These are phyloP conservation scores for Discostella stelligera DNA, from an alignment of 352 stramenopile genomes.

Conservation along the genomic window DNA sequence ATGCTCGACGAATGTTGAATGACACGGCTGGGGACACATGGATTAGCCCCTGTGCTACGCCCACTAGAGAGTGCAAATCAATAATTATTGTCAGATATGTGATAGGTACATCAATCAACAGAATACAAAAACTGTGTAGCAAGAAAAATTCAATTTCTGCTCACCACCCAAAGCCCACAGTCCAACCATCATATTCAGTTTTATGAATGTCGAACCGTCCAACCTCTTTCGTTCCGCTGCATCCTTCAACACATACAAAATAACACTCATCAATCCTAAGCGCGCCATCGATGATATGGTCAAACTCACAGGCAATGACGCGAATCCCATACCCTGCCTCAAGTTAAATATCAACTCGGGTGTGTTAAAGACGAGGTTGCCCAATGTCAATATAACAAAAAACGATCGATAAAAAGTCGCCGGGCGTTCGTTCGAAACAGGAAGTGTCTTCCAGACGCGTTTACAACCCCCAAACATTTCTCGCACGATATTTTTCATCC, in stretches of 20 bases:
- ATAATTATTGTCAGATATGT: background rate
- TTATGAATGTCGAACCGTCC: slow-evolving; percentile 34
- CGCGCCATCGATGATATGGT: slow-evolving; percentile 43
- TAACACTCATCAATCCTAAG: slow-evolving; percentile 28
- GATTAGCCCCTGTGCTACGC: slow-evolving; percentile 23
- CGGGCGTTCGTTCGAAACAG: slow-evolving; percentile 24
- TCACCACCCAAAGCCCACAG: slow-evolving; percentile 33
- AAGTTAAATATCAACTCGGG: slow-evolving; percentile 40
- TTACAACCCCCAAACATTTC: slow-evolving; percentile 16
- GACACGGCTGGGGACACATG: slow-evolving; percentile 10
- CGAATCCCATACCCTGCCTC: slow-evolving; percentile 14
- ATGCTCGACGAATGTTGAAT: slow-evolving; percentile 32
- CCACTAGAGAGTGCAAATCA: slow-evolving; percentile 10
- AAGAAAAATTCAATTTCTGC: background rate
- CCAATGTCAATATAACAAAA: slow-evolving; percentile 30
- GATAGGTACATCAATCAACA: background rate
- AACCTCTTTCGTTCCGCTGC: slow-evolving; percentile 27
- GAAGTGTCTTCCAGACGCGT: slow-evolving; percentile 15
- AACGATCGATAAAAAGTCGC: slow-evolving; percentile 45
- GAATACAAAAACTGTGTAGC: background rate
- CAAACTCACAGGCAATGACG: slow-evolving; percentile 37
- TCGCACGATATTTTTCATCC: slow-evolving; percentile 18
- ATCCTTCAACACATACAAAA: slow-evolving; percentile 47
- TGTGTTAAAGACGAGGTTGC: slow-evolving; percentile 32
- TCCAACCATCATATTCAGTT: slow-evolving; percentile 41